A percentile compares a stretch with the other conserved stretches of the same genome.
phyloP scores from a whole-genome alignment of 1,284 basidiomycete genomes.

The Thelephora terrestris region DNA sequence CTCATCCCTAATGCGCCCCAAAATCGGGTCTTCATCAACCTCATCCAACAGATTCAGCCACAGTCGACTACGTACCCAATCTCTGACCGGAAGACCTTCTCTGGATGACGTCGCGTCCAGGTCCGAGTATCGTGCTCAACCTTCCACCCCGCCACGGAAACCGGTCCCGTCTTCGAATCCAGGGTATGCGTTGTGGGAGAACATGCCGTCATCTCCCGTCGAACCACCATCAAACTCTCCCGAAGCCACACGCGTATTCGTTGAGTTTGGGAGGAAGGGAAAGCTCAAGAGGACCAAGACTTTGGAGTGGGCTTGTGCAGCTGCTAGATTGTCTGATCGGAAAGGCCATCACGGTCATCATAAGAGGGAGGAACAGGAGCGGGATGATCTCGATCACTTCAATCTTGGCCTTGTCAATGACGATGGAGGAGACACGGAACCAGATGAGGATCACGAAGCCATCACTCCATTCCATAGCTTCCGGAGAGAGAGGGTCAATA shows the following conservation, averaged over 20 bases:
- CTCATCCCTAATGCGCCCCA: constrained; percentile 17
- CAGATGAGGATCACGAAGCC: constrained; percentile 27
- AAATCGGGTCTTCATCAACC: constrained; percentile 7
- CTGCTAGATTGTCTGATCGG: constrained; percentile 29
- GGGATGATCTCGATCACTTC: constrained; percentile 17
- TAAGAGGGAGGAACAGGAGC: constrained; percentile 4
- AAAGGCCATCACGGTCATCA: constrained; percentile 3
- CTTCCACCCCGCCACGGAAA: constrained; percentile 31
- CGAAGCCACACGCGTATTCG: constrained; percentile 24
- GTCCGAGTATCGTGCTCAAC: constrained; percentile 37
- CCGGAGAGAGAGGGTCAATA: constrained; percentile 7
- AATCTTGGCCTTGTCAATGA: constrained; percentile 22
- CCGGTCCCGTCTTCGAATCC: constrained; percentile 23
- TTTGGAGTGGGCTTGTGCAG: constrained; percentile 67
- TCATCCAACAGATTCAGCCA: background rate
- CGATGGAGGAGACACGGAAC: constrained; percentile 21
- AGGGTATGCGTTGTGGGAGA: constrained; percentile 43
- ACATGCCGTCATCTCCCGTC: constrained; percentile 62
- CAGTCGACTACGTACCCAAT: background rate
- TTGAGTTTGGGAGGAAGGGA: constrained; percentile 38
- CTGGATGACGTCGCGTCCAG: constrained; percentile 30
- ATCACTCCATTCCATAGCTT: constrained; percentile 30
- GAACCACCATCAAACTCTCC: constrained; percentile 40
- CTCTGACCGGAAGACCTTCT: background rate
- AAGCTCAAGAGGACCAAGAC: constrained; percentile 32